Base-by-base conservation (phyloP, 805 yeast genomes). In the Candida ipomoeae region DNA sequence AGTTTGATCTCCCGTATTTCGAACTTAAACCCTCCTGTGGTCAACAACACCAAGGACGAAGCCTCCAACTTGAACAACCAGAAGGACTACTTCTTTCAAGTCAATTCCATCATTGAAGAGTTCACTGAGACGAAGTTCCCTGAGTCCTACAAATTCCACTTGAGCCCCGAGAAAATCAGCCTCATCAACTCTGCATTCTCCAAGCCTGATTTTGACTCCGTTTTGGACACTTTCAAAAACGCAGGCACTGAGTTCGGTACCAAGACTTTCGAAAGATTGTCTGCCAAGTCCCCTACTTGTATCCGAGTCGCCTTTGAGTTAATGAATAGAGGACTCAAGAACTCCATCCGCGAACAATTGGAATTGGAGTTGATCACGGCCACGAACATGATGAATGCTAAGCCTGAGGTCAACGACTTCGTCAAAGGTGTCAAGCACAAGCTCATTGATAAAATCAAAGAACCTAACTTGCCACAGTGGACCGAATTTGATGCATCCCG, bases 31-130 rank as follows among this genome's bases (percentile, higher is more conserved):
- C 71, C 75, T 17, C 74, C 77, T 3, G 59, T 63, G 29, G 55
- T 63, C 47, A 65, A 69, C 50, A 69, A 67, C 41, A 60, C 62
- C 34, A 62, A 48, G 6, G 57, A 57, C 48, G 53, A 52, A 29
- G 47, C 63, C 2, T 52, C 64, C 13, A 52, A 56, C 21, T 56
- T 66, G 40, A 43, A 51, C 6, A 57, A 56, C 48, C 63, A 62
- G 40, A 62, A 64, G 40, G 78, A 80, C 51, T 73, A 72, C 57
- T 82, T 71, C 63, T 70, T 78, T 11, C 75, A 86, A 57, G 82
- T 92, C 33, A 84, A 85, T 68, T 75, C 74, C 46, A 81, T 90
- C 5, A 80, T 92, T 52, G 89, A 89, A 62, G 96, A 90, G 64
- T 92, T 82, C 64, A 72, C 85, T 14, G 84, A 81, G 50, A 61